phyloP scores from a whole-genome alignment of 2,329 filamentous ascomycete genomes.

The Ascosphaera apis region DNA sequence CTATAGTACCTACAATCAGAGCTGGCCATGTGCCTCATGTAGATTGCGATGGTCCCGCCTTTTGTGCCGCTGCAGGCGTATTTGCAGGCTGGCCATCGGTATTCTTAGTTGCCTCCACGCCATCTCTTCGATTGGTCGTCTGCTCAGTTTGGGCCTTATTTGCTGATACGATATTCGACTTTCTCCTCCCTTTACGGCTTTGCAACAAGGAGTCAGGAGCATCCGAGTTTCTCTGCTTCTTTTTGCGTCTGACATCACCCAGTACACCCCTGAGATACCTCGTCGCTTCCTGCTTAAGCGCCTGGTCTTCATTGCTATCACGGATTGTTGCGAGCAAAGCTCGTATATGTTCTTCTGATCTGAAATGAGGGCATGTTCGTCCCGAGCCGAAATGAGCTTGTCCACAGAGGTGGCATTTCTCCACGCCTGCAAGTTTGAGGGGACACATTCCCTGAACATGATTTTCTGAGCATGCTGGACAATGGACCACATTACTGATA shows the following conservation, averaged over 20 bases:
- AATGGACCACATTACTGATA: conserved; percentile 11
- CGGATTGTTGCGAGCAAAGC: conserved; percentile 41
- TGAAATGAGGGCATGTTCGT: conserved; percentile 38
- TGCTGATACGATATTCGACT: too few species aligned
- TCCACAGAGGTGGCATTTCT: conserved; percentile 41
- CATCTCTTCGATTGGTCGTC: too few species aligned
- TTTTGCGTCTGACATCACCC: conserved; percentile 29
- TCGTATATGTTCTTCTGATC: conserved; percentile 37
- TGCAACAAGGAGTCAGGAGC: too few species aligned
- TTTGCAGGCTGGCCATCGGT: too few species aligned
- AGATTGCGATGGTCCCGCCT: too few species aligned
- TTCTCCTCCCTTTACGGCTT: too few species aligned
- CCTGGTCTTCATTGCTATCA: conserved; percentile 30
- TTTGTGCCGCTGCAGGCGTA: too few species aligned
- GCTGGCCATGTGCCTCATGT: too few species aligned
- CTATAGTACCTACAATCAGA: too few species aligned
- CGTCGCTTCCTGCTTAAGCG: conserved; percentile 29
- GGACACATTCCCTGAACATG: conserved; percentile 38
- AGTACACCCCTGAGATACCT: conserved; percentile 35
- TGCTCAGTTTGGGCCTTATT: too few species aligned
- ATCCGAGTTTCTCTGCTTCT: conserved; percentile 14
- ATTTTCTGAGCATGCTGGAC: conserved; percentile 29
- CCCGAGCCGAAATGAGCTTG: conserved; percentile 34
- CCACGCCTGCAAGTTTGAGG: conserved; percentile 33
- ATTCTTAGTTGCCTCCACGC: too few species aligned